Percentiles rank a stretch among this genome's conserved stretches.
Evolutionary conservation across 192 early-diverging fungal species (phyloP).

Genomic region (Coemansia sp.): DNA sequence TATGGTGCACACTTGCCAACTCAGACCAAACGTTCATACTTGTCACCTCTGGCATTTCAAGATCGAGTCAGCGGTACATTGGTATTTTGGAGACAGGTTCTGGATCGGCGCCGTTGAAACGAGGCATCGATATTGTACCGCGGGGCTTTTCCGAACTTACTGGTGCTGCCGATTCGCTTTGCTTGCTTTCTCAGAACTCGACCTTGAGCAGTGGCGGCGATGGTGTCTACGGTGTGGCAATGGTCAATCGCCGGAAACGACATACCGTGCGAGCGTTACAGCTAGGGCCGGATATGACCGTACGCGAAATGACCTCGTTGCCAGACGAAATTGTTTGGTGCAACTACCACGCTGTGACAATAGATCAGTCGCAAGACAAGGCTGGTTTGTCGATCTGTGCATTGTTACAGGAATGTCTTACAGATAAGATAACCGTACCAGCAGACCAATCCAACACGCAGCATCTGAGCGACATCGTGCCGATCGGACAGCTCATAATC

Average conservation of each 20-base stretch:
- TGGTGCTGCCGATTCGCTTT: conserved; percentile 10
- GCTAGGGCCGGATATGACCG: conserved; percentile 13
- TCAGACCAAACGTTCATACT: conserved; percentile 33
- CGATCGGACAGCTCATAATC: conserved; percentile 18
- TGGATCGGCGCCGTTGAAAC: conserved; percentile 1
- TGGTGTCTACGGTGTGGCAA: conserved; percentile 12
- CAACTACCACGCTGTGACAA: not conserved
- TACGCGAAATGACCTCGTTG: conserved; percentile 3
- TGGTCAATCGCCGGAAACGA: conserved; percentile 10
- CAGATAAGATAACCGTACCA: not conserved
- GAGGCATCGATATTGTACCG: conserved; percentile 12
- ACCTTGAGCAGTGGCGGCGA: conserved; percentile 39
- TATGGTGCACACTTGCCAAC: conserved; percentile 38
- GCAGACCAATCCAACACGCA: not conserved
- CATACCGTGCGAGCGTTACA: conserved; percentile 10
- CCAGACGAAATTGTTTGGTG: conserved; percentile 41
- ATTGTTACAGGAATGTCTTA: conserved; percentile 2
- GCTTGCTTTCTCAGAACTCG: conserved; percentile 17
- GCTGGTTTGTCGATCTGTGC: conserved; percentile 6
- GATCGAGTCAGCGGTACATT: conserved; percentile 16
- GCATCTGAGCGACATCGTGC: not conserved
- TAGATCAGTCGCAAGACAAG: conserved; percentile 4
- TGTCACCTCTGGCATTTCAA: conserved; percentile 25
- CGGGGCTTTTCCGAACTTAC: conserved; percentile 9
- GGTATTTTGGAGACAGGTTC: conserved; percentile 16